Evolutionary conservation across 495 filamentous ascomycete genomes (phyloP).

Genomic region (Pseudoneurospora amorphoporcata): DNA sequence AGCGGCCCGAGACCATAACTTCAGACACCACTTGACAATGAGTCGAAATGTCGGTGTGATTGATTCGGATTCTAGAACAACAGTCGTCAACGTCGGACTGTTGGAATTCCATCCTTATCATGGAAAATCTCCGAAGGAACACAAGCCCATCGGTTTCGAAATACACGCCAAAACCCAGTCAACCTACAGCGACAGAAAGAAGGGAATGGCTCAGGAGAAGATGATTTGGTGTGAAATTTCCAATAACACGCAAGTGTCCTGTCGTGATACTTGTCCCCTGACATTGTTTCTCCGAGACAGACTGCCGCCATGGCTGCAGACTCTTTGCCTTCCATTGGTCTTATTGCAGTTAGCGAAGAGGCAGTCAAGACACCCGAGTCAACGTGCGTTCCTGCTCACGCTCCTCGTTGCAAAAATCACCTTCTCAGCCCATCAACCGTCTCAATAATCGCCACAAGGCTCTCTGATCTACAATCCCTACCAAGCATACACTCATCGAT

Average conservation of each 20-base stretch:
- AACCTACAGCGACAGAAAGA: neutral
- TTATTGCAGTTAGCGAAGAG: neutral
- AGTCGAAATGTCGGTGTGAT: conserved; percentile 3
- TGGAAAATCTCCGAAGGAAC: neutral
- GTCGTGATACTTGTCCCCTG: neutral
- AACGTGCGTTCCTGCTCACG: neutral
- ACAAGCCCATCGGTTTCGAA: neutral
- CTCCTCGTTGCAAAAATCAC: neutral
- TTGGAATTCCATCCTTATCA: neutral
- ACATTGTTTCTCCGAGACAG: conserved; percentile 2
- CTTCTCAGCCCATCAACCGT: neutral
- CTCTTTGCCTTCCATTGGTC: neutral
- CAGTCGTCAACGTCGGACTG: neutral
- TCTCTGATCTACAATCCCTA: neutral
- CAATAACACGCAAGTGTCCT: neutral
- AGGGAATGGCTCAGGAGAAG: neutral
- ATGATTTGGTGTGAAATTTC: neutral
- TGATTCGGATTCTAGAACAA: neutral
- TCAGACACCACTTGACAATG: neutral
- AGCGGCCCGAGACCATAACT: neutral
- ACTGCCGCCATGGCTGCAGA: neutral
- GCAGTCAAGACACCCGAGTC: neutral
- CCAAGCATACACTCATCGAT: neutral
- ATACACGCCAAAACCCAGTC: neutral
- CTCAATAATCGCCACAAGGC: neutral